Base-by-base conservation (phyloP, 169 alveolate species). In the Cryptosporidium ubiquitum region DNA sequence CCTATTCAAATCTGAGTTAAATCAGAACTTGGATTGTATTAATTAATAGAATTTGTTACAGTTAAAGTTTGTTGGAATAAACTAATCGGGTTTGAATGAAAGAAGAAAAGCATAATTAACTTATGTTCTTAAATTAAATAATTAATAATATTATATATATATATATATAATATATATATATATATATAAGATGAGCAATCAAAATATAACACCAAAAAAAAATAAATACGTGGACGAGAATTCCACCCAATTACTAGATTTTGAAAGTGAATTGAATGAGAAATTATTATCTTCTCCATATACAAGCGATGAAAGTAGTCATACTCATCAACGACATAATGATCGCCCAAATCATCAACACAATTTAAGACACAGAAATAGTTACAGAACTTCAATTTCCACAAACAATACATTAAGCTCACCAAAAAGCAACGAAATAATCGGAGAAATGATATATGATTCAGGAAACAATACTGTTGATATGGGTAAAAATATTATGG, bases 351-450 rank as follows among this genome's bases (percentile, higher is more conserved):
- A 31, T 64, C 71, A 26, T 64, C 71, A 6, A 18, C 42, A 64
- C 6, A 64, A 64, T 64, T 64, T 37, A 64, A 64, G 71, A 64
- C 42, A 64, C 7, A 64, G 44, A 23, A 64, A 31, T 69, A 47
- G 66, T 44, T 44, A 69, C 9, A 79, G 89, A 44, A 14, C 70
- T 26, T 79, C 89, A 23, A 31, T 79, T 35, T 79, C 89, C 20
- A 79, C 89, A 35, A 79, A 79, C 42, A 61, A 79, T 47, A 79
- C 89, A 40, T 58, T 79, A 20, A 79, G 51, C 23, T 79, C 89
- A 29, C 89, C 89, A 61, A 40, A 51, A 58, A 79, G 89, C 37
- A 79, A 29, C 5, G 70, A 57, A 57, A 20, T 73, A 3, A 51
- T 73, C 4, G 42, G 37, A 3, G 85, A 73, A 35, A 73, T 73